phyloP scores from a whole-genome alignment of 1,284 basidiomycete species.

The Rhizoctonia solani region DNA sequence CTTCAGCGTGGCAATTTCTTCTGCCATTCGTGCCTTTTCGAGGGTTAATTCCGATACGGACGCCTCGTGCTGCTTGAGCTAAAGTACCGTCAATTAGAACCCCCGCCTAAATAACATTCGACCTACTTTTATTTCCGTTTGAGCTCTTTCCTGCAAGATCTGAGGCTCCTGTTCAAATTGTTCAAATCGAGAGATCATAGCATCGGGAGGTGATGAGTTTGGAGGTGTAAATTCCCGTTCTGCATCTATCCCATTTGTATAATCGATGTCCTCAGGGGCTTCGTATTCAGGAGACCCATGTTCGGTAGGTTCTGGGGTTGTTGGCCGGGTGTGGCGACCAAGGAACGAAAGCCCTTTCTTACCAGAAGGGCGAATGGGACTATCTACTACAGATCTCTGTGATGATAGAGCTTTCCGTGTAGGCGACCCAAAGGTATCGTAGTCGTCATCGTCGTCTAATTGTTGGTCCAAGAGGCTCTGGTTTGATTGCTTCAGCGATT shows the following conservation, averaged over 20 bases:
- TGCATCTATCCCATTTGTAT: neutral
- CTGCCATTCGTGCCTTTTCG: conserved; percentile 22
- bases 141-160: neutral
- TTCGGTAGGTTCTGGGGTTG: conserved; percentile 26
- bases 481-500: conserved; percentile 3
- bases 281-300: conserved; percentile 29
- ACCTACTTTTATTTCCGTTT: conserved; percentile 17
- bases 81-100: neutral
- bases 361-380: neutral
- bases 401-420: neutral
- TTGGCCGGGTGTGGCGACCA: conserved; percentile 17
- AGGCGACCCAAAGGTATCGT: conserved; percentile 18
- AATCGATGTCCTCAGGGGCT: conserved; percentile 7
- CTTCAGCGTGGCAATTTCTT: conserved; percentile 13
- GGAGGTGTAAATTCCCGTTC: conserved; percentile 16
- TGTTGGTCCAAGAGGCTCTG: conserved; percentile 20
- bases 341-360: conserved; percentile 1
- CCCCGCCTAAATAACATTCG: neutral
- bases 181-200: neutral
- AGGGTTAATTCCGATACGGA: conserved; percentile 11
- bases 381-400: neutral
- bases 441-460: conserved; percentile 11
- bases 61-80: conserved; percentile 12
- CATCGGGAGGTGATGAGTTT: conserved; percentile 7
- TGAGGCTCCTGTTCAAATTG: neutral